phyloP scores from a whole-genome alignment of 2,329 filamentous ascomycete species.

The Trichoderma atroviride region DNA sequence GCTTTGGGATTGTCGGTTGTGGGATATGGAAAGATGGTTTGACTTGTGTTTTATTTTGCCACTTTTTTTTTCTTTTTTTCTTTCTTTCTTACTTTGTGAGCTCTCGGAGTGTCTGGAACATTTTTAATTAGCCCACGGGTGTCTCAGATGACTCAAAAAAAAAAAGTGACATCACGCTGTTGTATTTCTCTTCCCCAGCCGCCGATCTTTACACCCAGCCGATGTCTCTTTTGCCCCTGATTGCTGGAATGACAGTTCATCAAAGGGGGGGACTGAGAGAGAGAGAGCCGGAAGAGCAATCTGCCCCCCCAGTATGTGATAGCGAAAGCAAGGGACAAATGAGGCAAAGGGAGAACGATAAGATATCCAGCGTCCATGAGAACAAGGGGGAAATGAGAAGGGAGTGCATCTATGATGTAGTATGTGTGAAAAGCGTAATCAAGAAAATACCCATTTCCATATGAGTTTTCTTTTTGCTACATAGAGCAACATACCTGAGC shows the following conservation, averaged over 20 bases:
- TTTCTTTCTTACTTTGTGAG: slow-evolving; percentile 8
- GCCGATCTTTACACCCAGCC: neutral
- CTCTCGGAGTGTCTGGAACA: slow-evolving; percentile 10
- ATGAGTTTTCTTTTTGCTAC: neutral
- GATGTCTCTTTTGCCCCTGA: neutral
- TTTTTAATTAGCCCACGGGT: neutral
- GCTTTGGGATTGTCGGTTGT: neutral
- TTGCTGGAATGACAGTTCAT: neutral
- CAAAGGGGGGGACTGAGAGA: neutral
- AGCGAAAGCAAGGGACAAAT: neutral
- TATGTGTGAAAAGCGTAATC: neutral
- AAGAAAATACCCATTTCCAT: neutral
- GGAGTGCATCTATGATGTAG: neutral
- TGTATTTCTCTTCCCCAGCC: too few species aligned
- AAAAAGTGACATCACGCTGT: neutral
- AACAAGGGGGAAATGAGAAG: neutral
- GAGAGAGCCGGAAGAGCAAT: neutral
- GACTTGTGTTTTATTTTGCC: neutral
- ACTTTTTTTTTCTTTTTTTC: neutral
- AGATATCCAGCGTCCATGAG: neutral
- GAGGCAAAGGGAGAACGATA: neutral
- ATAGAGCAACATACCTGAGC: slow-evolving; percentile 15
- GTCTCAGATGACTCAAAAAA: neutral
- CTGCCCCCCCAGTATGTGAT: neutral
- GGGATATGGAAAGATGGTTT: neutral